Base-by-base conservation (phyloP, 352 stramenopile species). In the Halophytophthora polymorphica region DNA sequence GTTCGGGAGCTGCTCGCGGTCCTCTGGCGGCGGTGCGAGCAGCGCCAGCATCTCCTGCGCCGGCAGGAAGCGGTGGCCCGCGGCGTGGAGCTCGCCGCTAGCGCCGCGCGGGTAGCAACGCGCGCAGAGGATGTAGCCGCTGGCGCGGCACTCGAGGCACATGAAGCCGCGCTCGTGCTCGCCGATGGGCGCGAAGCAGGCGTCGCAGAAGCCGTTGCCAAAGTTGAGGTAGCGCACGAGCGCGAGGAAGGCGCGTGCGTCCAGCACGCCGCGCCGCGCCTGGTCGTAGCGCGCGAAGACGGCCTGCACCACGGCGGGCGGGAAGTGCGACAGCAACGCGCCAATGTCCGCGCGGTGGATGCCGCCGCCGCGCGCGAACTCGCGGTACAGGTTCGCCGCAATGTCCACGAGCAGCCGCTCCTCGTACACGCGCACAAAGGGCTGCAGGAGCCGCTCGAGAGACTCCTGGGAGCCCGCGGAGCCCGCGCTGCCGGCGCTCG, bases 211-310 rank as follows among this genome's bases (percentile, higher is more conserved):
- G 58, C 67, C 60, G 23, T 64, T 67, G 34, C 63, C 60, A 18
- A 77, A 77, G 50, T 77, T 73, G 13, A 77, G 53, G 47, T 77
- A 77, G 5, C 63, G 63, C 28, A 77, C 63, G 17, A 77, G 56
- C 28, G 63, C 53, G 45, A 66, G 49, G 53, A 77, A 77, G 29
- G 59, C 59, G 3, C 56, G 49, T 0, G 67, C 63, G 34, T 71
- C 67, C 23, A 77, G 59, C 13, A 66, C 57, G 21, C 67, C 67
- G 33, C 59, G 51, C 2, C 45, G 31, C 11, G 59, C 56, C n/a
- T 64, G 50, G 54, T 75, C 63, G 43, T 69, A 73, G 35, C 60
- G 55, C 3, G 45, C 48, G 45, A 73, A 69, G 1, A 73, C 64
- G 17, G 48, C 50, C 38, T 69, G 54, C 21, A 69, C 64, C 10